Conservation (phyloP, 768 basidiomycete species). For the Tricholoma saponaceum region DNA sequence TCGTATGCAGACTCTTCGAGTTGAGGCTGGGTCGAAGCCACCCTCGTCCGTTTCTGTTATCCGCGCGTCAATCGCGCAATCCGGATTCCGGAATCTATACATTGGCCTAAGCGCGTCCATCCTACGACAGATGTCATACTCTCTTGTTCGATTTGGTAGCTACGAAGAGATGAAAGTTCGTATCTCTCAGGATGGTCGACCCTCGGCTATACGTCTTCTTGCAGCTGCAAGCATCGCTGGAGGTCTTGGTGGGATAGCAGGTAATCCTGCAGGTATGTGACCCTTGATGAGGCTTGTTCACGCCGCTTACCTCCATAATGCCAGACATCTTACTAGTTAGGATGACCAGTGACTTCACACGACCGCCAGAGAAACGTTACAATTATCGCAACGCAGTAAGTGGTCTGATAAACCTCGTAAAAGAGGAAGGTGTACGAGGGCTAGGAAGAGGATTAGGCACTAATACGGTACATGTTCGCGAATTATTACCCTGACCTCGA, state of each 20-base stretch:
- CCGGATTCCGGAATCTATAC: constrained; percentile 73
- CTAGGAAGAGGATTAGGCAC: constrained; percentile 73
- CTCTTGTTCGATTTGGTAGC: constrained; percentile 76
- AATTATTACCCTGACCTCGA: background rate
- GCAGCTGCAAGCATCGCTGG: constrained; percentile 70
- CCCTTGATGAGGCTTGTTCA: constrained; percentile 1
- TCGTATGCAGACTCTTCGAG: constrained; percentile 72
- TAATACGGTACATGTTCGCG: constrained; percentile 54
- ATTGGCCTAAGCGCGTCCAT: constrained; percentile 80
- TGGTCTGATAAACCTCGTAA: constrained; percentile 63
- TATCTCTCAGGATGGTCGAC: constrained; percentile 45
- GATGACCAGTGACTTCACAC: constrained; percentile 84
- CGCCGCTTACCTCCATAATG: background rate
- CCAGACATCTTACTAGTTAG: constrained; percentile 72
- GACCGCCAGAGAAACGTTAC: constrained; percentile 70
- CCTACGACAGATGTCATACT: constrained; percentile 89
- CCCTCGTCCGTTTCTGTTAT: constrained; percentile 67
- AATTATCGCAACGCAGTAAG: constrained; percentile 76
- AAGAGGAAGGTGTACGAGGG: constrained; percentile 66
- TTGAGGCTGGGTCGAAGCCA: constrained; percentile 40
- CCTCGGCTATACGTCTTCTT: constrained; percentile 54
- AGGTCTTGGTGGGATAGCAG: constrained; percentile 76
- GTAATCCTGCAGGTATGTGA: constrained; percentile 70
- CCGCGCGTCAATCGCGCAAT: constrained; percentile 56
- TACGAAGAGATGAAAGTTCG: constrained; percentile 74